Evolutionary conservation across 495 filamentous ascomycete species (phyloP).

Genomic region (Amphirosellinia nigrospora): DNA sequence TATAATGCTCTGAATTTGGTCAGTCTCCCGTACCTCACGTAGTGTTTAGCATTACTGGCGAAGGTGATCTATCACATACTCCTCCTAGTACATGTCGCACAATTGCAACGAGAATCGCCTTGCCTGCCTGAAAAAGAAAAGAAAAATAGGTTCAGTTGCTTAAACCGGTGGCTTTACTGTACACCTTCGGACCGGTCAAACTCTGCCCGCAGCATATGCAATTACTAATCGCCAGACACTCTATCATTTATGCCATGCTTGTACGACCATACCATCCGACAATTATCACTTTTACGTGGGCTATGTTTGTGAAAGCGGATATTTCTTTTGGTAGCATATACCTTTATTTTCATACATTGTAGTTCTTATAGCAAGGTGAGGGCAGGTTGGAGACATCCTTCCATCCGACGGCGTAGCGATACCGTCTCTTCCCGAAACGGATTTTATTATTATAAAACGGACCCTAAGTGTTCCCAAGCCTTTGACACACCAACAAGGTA

Average conservation of each 20-base stretch:
- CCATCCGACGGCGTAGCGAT: neutral
- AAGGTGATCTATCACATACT: slow-evolving; percentile 2
- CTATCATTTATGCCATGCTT: neutral
- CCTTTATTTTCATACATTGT: neutral
- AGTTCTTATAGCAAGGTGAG: neutral
- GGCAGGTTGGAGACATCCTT: neutral
- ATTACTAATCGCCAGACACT: slow-evolving; percentile 4
- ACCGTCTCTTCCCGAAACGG: neutral
- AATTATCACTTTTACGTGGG: neutral
- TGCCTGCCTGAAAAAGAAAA: slow-evolving; percentile 1
- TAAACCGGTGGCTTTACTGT: neutral
- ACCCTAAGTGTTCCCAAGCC: neutral
- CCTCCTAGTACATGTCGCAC: neutral
- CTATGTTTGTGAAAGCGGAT: neutral
- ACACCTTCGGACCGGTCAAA: slow-evolving; percentile 13
- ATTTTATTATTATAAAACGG: slow-evolving; percentile 7
- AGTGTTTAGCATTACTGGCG: neutral
- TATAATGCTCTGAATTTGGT: slow-evolving; percentile 12
- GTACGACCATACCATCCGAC: neutral
- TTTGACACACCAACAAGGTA: neutral
- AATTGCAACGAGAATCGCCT: neutral
- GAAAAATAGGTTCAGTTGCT: neutral
- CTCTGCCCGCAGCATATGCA: neutral
- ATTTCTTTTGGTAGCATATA: slow-evolving; percentile 5
- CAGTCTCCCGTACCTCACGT: neutral